phyloP scores from a whole-genome alignment of 23 red algal genomes.

The Pyropia haitanensis region DNA sequence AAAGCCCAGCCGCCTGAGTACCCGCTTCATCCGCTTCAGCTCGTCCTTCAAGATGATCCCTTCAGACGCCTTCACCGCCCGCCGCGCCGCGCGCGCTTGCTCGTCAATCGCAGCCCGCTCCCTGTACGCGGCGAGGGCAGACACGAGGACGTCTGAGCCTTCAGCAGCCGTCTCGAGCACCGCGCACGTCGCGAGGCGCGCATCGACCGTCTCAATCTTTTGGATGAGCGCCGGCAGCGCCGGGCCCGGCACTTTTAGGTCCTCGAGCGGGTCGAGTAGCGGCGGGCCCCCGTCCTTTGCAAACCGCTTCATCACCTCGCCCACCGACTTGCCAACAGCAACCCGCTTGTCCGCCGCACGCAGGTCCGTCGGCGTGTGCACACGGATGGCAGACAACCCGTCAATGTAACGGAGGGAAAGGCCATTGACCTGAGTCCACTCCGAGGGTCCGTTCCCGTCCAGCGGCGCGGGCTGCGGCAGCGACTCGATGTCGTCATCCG shows the following conservation, averaged over 20 bases:
- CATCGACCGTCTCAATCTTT: constrained; percentile 75
- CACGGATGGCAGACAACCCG: constrained; percentile 64
- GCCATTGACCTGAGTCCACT: constrained; percentile 26
- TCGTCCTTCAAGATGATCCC: constrained; percentile 70
- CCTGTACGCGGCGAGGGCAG: not conserved
- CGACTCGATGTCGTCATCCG: no score
- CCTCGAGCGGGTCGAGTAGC: constrained; percentile 73
- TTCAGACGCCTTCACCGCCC: constrained; percentile 64
- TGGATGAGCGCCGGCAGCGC: constrained; percentile 51
- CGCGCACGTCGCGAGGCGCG: constrained; percentile 20
- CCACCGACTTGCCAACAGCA: constrained; percentile 63
- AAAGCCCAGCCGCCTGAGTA: constrained; percentile 71
- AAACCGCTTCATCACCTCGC: constrained; percentile 59
- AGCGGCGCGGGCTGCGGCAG: no score
- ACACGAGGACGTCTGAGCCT: constrained; percentile 6
- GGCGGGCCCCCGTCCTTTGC: constrained; percentile 42
- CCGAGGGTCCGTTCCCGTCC: not conserved
- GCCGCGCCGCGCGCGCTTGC: constrained; percentile 22
- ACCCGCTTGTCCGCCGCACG: constrained; percentile 32
- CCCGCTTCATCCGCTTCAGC: constrained; percentile 65
- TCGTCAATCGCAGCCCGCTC: constrained; percentile 35
- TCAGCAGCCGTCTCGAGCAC: constrained; percentile 5
- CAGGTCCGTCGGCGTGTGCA: constrained; percentile 60
- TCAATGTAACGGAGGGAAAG: constrained; percentile 43
- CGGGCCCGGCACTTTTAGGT: constrained; percentile 61